Percentiles rank a stretch among this genome's conserved stretches.
Conservation (phyloP, 2,329 filamentous ascomycete genomes). For the Neopestalotiopsis sp. region DNA sequence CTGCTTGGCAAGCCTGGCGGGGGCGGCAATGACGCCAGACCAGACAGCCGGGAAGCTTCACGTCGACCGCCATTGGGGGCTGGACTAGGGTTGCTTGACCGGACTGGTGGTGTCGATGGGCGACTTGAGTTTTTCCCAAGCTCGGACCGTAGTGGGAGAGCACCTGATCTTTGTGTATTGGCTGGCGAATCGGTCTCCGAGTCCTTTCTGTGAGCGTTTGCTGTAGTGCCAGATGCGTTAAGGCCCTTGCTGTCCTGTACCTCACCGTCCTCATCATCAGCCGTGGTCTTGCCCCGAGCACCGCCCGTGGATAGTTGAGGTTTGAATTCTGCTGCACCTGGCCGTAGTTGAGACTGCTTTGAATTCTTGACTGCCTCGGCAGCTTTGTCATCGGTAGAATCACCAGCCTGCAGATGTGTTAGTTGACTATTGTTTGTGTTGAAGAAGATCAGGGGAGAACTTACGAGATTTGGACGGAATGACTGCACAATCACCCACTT, state of each 20-base stretch:
- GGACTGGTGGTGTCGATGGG: slow-evolving; percentile 24
- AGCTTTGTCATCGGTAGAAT: slow-evolving; percentile 42
- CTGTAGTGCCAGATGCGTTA: slow-evolving; percentile 2
- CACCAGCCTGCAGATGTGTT: slow-evolving; percentile 46
- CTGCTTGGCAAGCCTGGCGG: slow-evolving; percentile 54
- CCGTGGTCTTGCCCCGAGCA: slow-evolving; percentile 37
- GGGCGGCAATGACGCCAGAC: slow-evolving; percentile 30
- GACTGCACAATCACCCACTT: slow-evolving; percentile 78
- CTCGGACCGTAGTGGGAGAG: slow-evolving; percentile 30
- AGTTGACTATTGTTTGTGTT: slow-evolving; percentile 30
- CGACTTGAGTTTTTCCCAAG: slow-evolving; percentile 21
- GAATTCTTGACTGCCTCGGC: slow-evolving; percentile 37
- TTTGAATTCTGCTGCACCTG: slow-evolving; percentile 69
- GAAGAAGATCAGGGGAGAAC: slow-evolving; percentile 27
- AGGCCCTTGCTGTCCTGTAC: slow-evolving; percentile 62
- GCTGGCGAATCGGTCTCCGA: slow-evolving; percentile 20
- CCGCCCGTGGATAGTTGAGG: slow-evolving; percentile 35
- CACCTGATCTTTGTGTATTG: slow-evolving; percentile 22
- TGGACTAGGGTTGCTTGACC: slow-evolving; percentile 23
- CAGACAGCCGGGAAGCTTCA: slow-evolving; percentile 37
- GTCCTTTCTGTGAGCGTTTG: slow-evolving; percentile 27
- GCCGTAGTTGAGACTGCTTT: slow-evolving; percentile 51
- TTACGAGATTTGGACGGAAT: slow-evolving; percentile 70
- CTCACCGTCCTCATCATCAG: slow-evolving; percentile 74
- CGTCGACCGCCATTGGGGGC: slow-evolving; percentile 28